phyloP scores from a whole-genome alignment of 129 eudicot species.

The Cynara cardunculus region DNA sequence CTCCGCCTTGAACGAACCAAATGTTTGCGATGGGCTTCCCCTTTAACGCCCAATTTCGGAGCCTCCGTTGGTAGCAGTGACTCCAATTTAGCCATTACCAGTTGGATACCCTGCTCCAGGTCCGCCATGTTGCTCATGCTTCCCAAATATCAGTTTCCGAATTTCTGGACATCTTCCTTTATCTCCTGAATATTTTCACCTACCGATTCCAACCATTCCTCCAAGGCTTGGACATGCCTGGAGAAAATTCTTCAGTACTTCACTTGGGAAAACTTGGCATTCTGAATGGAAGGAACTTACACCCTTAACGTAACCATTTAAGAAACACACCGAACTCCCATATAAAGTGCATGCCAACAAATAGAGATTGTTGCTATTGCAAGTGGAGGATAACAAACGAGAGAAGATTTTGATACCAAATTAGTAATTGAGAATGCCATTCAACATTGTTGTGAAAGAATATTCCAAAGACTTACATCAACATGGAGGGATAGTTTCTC shows the following conservation, averaged over 20 bases:
- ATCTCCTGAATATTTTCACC: no score
- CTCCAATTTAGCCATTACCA: no score
- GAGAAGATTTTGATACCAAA: background rate
- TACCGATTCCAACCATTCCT: no score
- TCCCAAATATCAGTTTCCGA: no score
- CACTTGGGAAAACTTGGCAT: background rate
- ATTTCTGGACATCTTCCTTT: no score
- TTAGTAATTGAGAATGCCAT: background rate
- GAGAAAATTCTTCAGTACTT: background rate
- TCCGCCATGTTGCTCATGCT: no score
- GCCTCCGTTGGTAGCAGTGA: no score
- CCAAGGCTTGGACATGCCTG: background rate
- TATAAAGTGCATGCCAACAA: background rate
- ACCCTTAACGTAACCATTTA: background rate
- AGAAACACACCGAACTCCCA: background rate
- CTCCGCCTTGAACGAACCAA: no score
- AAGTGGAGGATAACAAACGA: background rate
- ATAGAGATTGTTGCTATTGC: background rate
- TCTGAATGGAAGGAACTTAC: background rate
- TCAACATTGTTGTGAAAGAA: background rate
- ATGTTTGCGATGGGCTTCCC: no score
- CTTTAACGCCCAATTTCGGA: no score
- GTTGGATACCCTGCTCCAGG: no score
- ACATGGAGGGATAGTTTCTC: slow-evolving; percentile 86
- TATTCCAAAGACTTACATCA: slow-evolving; percentile 60